phyloP scores from a whole-genome alignment of 805 yeast species.

The Candida maesae region DNA sequence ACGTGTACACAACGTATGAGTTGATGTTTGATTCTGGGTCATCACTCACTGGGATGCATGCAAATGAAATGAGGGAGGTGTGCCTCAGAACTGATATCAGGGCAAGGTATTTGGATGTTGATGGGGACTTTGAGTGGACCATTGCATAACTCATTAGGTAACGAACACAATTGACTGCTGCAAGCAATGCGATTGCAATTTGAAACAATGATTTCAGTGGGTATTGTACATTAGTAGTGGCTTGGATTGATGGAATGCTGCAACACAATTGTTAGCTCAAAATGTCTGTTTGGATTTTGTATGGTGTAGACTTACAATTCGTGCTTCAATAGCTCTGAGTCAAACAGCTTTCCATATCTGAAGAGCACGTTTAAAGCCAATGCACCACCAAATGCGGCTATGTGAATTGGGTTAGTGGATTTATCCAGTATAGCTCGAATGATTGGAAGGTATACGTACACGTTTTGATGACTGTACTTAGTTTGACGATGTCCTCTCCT shows the following conservation, averaged over 20 bases:
- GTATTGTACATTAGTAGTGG: constrained; percentile 2
- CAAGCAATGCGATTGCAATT: not conserved
- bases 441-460: not conserved
- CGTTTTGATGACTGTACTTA: not conserved
- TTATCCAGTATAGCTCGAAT: not conserved
- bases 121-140: constrained; percentile 1
- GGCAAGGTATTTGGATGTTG: not conserved
- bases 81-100: not conserved
- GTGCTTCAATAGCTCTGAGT: constrained; percentile 2
- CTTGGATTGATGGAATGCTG: constrained; percentile 9
- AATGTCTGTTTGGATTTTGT: not conserved
- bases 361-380: not conserved
- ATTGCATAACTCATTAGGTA: not conserved
- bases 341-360: not conserved
- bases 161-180: not conserved
- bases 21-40: constrained; percentile 1
- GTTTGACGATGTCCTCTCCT: not conserved
- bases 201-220: constrained; percentile 5
- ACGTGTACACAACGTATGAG: constrained; percentile 3
- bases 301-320: constrained; percentile 7
- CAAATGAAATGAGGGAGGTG: constrained; percentile 3
- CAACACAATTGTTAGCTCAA: not conserved
- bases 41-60: constrained; percentile 5
- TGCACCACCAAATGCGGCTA: constrained; percentile 3
- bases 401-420: not conserved